Evolutionary conservation across 371 early-diverging fungal genomes (phyloP), one percentile per base, ranked within the genome.

Genomic region (Rhizopus sp.): DNA sequence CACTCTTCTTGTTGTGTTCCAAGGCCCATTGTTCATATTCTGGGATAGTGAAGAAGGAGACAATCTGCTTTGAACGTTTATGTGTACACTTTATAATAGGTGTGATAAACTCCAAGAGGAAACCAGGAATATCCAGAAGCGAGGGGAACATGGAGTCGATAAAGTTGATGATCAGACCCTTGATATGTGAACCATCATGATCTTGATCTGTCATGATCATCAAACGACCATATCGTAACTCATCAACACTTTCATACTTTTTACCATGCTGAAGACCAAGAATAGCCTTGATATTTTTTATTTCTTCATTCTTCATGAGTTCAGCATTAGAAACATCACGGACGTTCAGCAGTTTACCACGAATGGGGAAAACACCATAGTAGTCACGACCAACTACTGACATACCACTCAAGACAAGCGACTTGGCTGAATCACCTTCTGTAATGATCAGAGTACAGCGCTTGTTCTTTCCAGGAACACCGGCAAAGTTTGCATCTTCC

Each of bases 201-300:
- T 99, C 99, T 86, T 99, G 99, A 91, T 99, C 99, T 1, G 99
- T 95, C 99, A 99, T 99, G 56, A 99, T 96, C 94, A 99, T 99
- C 12, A 99, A 69, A 62, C 93, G 93, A 1, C 99, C 99, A 72
- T 99, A 99, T 52, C 99, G 84, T 55, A 99, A 79, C 29, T 84
- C 81, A 31, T 90, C 84, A 0, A 84, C 77, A 40, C 80, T 80
- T 7, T 77, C 80, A 70, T 99, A 99, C 5, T 75, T 81, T 56
- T 88, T 89, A 32, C 91, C 92, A 50, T 96, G 96, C 77, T 98
- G 93, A 46, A 99, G 78, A 17, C 99, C 99, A 35, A 99, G 81
- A 61, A 99, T 99, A 64, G 94, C 85, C 72, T 99, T 99, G 66
- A 99, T 88, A 52, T 85, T 80, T 39, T 77, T 83, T 50, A 99